These are phyloP conservation scores for Naganishia antarctica DNA, from an alignment of 768 basidiomycete species.

Conservation along the genomic window DNA sequence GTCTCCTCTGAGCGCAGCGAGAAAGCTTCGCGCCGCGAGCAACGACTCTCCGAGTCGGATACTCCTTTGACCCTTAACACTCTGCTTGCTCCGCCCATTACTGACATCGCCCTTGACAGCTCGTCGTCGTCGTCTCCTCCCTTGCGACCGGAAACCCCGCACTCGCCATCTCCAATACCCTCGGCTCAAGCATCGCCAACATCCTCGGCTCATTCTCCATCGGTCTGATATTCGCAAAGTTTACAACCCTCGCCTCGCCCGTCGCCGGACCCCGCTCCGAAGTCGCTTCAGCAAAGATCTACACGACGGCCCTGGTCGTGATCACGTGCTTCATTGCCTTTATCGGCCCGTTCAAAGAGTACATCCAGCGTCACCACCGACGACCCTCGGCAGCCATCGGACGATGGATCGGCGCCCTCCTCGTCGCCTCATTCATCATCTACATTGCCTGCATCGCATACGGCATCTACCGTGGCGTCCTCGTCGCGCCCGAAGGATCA, in stretches of 20 bases:
- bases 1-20: too few relatives aligned
- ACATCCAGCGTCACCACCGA: not conserved
- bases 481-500: slow-evolving; percentile 32
- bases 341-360: slow-evolving; percentile 6
- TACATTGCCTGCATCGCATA: slow-evolving; percentile 30
- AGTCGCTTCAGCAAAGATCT: slow-evolving; percentile 26
- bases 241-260: not conserved
- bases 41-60: too few relatives aligned
- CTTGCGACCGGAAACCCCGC: slow-evolving; percentile 26
- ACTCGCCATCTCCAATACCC: slow-evolving; percentile 33
- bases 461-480: slow-evolving; percentile 30
- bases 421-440: slow-evolving; percentile 27
- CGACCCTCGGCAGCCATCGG: not conserved
- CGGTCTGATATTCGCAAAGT: slow-evolving; percentile 30
- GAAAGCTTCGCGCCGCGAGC: too few relatives aligned
- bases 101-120: slow-evolving; percentile 19
- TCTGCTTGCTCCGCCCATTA: too few relatives aligned
- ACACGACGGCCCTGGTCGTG: slow-evolving; percentile 28
- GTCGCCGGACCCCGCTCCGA: not conserved
- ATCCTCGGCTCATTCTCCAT: slow-evolving; percentile 40
- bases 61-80: too few relatives aligned
- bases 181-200: slow-evolving; percentile 36
- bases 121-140: slow-evolving; percentile 34
- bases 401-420: slow-evolving; percentile 23
- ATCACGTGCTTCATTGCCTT: slow-evolving; percentile 10